Percentiles rank a stretch among this genome's conserved stretches.
phyloP scores from a whole-genome alignment of 73 alveolate genomes.

The Tetrahymena elliotti region DNA sequence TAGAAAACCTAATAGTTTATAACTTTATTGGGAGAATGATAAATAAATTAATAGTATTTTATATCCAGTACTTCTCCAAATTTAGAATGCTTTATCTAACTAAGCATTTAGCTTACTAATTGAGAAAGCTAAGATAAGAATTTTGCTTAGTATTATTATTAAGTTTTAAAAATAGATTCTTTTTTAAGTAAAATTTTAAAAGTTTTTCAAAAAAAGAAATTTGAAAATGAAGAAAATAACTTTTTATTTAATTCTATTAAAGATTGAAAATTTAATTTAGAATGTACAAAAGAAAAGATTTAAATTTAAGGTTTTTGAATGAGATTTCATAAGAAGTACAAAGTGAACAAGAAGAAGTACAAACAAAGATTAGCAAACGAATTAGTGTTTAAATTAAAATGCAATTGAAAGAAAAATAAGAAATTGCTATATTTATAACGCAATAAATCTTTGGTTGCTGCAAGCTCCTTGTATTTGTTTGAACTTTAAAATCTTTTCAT shows the following conservation, averaged over 20 bases:
- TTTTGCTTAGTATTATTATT: too few species aligned
- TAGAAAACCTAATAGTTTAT: too few species aligned
- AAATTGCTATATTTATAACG: neutral
- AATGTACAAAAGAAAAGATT: neutral
- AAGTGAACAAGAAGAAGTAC: neutral
- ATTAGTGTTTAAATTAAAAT: neutral
- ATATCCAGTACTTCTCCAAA: too few species aligned
- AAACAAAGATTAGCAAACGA: neutral
- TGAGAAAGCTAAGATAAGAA: too few species aligned
- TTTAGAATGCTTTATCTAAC: too few species aligned
- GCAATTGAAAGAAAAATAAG: neutral
- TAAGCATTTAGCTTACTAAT: too few species aligned
- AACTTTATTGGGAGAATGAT: too few species aligned
- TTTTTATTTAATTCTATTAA: neutral
- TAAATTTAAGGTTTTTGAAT: neutral
- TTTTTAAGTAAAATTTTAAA: too few species aligned
- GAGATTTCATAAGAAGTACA: neutral
- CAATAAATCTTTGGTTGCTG: neutral
- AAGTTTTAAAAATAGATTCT: too few species aligned
- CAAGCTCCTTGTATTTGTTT: neutral
- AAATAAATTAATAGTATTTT: too few species aligned
- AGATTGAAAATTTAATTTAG: neutral
- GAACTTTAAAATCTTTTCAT: neutral
- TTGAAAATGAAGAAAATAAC: neutral
- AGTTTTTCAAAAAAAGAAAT: too few species aligned